Base-by-base conservation (phyloP, 495 filamentous ascomycete genomes). In the Bacidia rubella region DNA sequence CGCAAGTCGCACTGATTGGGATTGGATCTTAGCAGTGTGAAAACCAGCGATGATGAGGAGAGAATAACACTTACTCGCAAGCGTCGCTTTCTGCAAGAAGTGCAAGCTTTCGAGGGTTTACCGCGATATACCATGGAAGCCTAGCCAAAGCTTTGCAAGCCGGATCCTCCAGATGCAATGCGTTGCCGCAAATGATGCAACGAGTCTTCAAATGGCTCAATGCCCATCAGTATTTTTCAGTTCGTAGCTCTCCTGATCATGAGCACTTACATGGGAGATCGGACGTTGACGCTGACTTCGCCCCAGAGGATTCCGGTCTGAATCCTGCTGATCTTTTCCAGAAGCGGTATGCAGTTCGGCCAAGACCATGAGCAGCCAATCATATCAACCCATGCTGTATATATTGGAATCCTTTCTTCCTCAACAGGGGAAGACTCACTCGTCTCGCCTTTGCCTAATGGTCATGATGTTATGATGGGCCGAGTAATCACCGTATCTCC, bases 1-100 rank as follows among this genome's bases (percentile, higher is more conserved):
- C 47, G 52, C 27, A 58, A 52, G 23, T 58, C 56, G 47, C 56
- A 58, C 56, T 58, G 11, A 11, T 25, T 9, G n/a, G 20, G 44
- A 24, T 15, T n/a, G 17, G 9, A 21, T 20, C 4, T 35, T 35
- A 35, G 29, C 29, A 7, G 29, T 35, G 5, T 15, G 29, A 15
- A 15, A 5, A 15, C 15, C 7, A 7, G 29, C 29, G 15, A 35
- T 35, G 29, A 35, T 35, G 29, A 35, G 15, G 29, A 5, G 29
- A 35, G 29, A 15, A 35, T 5, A n/a, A n/a, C n/a, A n/a, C n/a
- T n/a, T n/a, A n/a, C 15, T 15, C 7, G 29, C 15, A 7, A 35
- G 29, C 29, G 29, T 15, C 29, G 29, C 29, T 35, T 35, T 15
- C 29, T 7, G 29, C 29, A 27, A 9, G 27, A 22, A 1, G 4